Evolutionary conservation across 2,329 filamentous ascomycete species (phyloP).

Genomic region (Hysterium pulicare): DNA sequence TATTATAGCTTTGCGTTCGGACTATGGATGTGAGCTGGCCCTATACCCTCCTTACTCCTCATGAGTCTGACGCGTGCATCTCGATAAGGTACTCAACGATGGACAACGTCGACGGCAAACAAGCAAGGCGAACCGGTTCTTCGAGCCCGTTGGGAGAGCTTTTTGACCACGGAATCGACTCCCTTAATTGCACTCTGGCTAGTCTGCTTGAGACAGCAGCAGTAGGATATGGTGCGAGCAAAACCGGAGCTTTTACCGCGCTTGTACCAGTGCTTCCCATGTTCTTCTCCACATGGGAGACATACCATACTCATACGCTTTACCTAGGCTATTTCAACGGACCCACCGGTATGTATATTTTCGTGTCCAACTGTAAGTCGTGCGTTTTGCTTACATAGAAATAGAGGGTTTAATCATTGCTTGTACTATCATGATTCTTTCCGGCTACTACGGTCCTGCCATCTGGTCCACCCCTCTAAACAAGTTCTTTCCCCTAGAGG

Average conservation of each 20-base stretch:
- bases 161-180: slow-evolving; percentile 98
- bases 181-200: slow-evolving; percentile 91
- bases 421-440: slow-evolving; percentile 78
- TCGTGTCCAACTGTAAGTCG: neutral
- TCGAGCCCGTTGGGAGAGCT: slow-evolving; percentile 93
- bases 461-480: slow-evolving; percentile 80
- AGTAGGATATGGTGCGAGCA: slow-evolving; percentile 83
- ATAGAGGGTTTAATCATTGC: slow-evolving; percentile 84
- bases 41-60: neutral
- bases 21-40: slow-evolving; percentile 76
- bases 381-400: neutral
- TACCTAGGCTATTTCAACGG: slow-evolving; percentile 97
- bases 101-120: slow-evolving; percentile 98
- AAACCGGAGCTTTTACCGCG: slow-evolving; percentile 85
- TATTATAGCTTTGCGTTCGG: slow-evolving; percentile 96
- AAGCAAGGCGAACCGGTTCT: slow-evolving; percentile 89
- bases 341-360: slow-evolving; percentile 58
- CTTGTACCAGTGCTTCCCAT: slow-evolving; percentile 89
- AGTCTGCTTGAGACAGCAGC: slow-evolving; percentile 88
- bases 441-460: slow-evolving; percentile 80
- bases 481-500: slow-evolving; percentile 43
- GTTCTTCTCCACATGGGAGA: slow-evolving; percentile 99
- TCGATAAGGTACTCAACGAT: slow-evolving; percentile 74
- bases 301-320: slow-evolving; percentile 95
- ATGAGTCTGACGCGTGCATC: slow-evolving; percentile 12